Base-by-base conservation (phyloP, 2,329 filamentous ascomycete species). In the Trichoderma semiorbis region DNA sequence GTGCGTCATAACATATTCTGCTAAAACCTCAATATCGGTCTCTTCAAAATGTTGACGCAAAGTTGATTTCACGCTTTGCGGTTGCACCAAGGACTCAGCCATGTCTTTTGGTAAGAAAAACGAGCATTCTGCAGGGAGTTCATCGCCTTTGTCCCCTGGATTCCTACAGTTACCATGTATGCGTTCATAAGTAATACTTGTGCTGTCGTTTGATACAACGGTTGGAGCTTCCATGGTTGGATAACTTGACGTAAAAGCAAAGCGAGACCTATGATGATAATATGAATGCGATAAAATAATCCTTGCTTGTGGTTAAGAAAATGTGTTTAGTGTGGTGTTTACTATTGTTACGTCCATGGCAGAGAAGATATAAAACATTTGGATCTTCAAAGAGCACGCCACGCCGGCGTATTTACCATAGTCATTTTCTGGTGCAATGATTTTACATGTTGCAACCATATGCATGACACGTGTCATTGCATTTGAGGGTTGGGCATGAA, bases 151-250 rank as follows among this genome's bases (percentile, higher is more conserved):
- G n/a, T n/a, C n/a, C n/a, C n/a, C n/a, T n/a, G n/a, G n/a, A n/a
- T n/a, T n/a, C n/a, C n/a, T n/a, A 1, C 58, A 61, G 8, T 2
- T 0, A 0, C 16, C 1, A 7, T 0, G 2, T 2, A 61, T 36
- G 3, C 36, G 5, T 2, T 61, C 32, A 21, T 24, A 34, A 1
- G n/a, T 7, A 6, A 61, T 2, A 16, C n/a, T 16, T 1, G 30
- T 2, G 55, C 21, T n/a, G 28, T 18, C n/a, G 10, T 12, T 3
- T 24, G 30, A 1, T 4, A 14, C 14, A 14, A 2, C 2, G 1
- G 10, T 6, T 36, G 1, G 34, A 14, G 14, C 14, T 0, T 6
- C 16, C 36, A 39, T 43, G 3, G 39, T 10, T 43, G 7, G 7
- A 10, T 0, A 43, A 10, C 10, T 10, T 43, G 0, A 10, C 7